Evolutionary conservation across 2,329 filamentous ascomycete species (phyloP), one percentile per base, ranked within the genome.

Genomic region (Fusarium staphyleae): DNA sequence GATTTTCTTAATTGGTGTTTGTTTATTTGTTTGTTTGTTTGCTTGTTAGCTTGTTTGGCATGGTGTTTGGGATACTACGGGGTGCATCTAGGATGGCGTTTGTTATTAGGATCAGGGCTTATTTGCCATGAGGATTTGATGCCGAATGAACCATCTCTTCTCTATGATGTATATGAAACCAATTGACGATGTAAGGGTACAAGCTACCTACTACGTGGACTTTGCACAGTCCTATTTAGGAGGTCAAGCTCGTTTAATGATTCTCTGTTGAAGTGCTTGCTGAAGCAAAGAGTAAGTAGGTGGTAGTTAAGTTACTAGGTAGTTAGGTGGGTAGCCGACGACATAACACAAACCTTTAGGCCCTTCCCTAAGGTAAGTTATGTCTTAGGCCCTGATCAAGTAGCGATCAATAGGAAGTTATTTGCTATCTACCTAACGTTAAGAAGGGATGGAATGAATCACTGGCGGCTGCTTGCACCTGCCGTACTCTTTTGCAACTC

Each of bases 41-140:
- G 29, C 35, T 44, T 30, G 40, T 41, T 36, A 48, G 32, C 13
- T 41, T 55, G 8, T 46, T 50, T 61, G 55, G 60, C 49, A 63
- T 36, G 65, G 65, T 52, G 65, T 66, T 65, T 55, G 48, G 64
- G 30, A 42, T 60, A 45, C n/a, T 35, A 12, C 32, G 49, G 43
- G 41, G 48, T 62, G 62, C 55, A 67, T 62, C 52, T 39, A 51
- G 47, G 53, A 52, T 54, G 65, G 65, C 62, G 65, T 67, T 67
- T 55, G 37, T 37, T 56, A 35, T 42, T 32, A 41, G 22, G 49
- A 44, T 40, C 34, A 32, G 32, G 29, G 8, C 34, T 36, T 50
- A 37, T 48, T 45, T 50, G 44, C 19, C 39, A 50, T 49, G 47
- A 48, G 32, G 48, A 53, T 40, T 7, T 32, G 48, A 57, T 49